Evolutionary conservation across 2,329 filamentous ascomycete genomes (phyloP).

Genomic region (Fusarium sp.): DNA sequence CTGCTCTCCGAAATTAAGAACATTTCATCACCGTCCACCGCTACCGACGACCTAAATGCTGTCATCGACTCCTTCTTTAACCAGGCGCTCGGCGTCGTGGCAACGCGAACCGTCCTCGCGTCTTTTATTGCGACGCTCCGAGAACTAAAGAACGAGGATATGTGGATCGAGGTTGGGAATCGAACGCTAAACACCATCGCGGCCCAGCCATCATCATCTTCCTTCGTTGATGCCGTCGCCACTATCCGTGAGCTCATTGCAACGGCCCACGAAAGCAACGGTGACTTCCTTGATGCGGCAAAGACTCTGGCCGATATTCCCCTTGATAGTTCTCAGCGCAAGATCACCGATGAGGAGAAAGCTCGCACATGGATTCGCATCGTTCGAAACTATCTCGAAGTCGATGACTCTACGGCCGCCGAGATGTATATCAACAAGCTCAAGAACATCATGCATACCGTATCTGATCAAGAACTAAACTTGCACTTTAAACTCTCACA

Average conservation of each 20-base stretch:
- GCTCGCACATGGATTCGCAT: slow-evolving; percentile 92
- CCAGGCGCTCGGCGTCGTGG: slow-evolving; percentile 79
- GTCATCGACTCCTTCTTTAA: slow-evolving; percentile 75
- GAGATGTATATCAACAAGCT: slow-evolving; percentile 93
- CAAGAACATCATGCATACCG: slow-evolving; percentile 88
- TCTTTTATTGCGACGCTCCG: slow-evolving; percentile 73
- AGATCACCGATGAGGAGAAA: slow-evolving; percentile 83
- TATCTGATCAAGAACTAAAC: slow-evolving; percentile 77
- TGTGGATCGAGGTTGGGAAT: slow-evolving; percentile 80
- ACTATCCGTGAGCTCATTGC: slow-evolving; percentile 83
- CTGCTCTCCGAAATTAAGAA: slow-evolving; percentile 57
- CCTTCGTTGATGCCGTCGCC: slow-evolving; percentile 85
- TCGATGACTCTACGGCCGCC: slow-evolving; percentile 87
- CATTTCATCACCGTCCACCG: slow-evolving; percentile 53
- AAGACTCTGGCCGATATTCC: slow-evolving; percentile 83
- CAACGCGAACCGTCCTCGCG: slow-evolving; percentile 75
- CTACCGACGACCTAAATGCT: slow-evolving; percentile 69
- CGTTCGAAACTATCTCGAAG: slow-evolving; percentile 92
- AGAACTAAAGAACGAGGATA: slow-evolving; percentile 67
- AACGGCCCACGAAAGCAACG: slow-evolving; percentile 81
- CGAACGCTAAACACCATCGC: slow-evolving; percentile 75
- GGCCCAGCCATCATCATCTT: slow-evolving; percentile 71
- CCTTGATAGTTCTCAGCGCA: slow-evolving; percentile 87
- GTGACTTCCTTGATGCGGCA: slow-evolving; percentile 84
- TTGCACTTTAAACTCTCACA: slow-evolving; percentile 92